Evolutionary conservation across 1,284 basidiomycete genomes (phyloP).

Genomic region (Hypsizygus ulmarius): DNA sequence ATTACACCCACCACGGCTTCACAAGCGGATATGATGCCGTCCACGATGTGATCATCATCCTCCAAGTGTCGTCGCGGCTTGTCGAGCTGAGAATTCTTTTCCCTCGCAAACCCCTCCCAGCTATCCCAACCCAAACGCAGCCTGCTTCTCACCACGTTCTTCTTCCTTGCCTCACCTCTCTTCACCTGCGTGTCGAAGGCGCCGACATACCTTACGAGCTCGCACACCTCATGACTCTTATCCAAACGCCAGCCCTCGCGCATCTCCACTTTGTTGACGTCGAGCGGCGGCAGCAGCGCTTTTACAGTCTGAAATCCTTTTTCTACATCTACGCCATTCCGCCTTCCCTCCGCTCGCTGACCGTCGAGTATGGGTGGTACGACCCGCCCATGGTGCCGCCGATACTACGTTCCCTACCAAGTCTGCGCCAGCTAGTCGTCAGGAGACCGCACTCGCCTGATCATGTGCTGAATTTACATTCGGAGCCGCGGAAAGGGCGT

Average conservation of each 20-base stretch:
- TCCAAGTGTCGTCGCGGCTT: slow-evolving; percentile 44
- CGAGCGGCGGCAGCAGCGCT: slow-evolving; percentile 29
- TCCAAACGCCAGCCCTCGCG: slow-evolving; percentile 40
- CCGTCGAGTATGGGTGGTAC: slow-evolving; percentile 44
- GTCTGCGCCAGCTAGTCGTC: slow-evolving; percentile 29
- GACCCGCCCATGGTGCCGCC: slow-evolving; percentile 35
- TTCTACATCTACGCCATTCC: slow-evolving; percentile 41
- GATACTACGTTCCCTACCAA: slow-evolving; percentile 30
- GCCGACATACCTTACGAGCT: slow-evolving; percentile 52
- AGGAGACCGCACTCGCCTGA: slow-evolving; percentile 30
- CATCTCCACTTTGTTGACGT: slow-evolving; percentile 42
- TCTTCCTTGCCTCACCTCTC: slow-evolving; percentile 39
- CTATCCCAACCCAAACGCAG: slow-evolving; percentile 20
- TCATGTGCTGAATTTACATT: slow-evolving; percentile 29
- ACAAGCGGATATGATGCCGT: slow-evolving; percentile 44
- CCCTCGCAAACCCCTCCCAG: slow-evolving; percentile 22
- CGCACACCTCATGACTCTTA: slow-evolving; percentile 39
- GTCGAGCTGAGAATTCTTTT: slow-evolving; percentile 44
- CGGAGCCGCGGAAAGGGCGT: slow-evolving; percentile 14
- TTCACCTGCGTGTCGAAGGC: slow-evolving; percentile 44
- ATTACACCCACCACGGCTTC: slow-evolving; percentile 62
- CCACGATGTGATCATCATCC: slow-evolving; percentile 45
- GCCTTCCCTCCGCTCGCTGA: slow-evolving; percentile 34
- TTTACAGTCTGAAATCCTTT: slow-evolving; percentile 39
- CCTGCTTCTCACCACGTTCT: slow-evolving; percentile 26